These are phyloP conservation scores for Selaginella moellendorffii DNA, from an alignment of 75 land plant species.

Conservation along the genomic window DNA sequence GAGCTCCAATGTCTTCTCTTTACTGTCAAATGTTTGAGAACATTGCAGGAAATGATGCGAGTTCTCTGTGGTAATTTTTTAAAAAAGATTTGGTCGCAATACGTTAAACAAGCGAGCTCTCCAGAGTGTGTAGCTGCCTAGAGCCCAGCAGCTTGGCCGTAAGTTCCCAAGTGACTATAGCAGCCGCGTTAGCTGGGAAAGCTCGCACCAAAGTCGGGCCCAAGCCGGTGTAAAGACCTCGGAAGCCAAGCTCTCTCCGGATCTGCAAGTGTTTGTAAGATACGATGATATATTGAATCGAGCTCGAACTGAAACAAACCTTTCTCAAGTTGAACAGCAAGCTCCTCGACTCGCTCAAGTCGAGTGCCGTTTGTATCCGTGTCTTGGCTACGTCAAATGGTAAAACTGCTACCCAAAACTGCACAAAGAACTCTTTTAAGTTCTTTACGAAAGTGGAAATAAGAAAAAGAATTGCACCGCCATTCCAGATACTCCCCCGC, in stretches of 20 bases:
- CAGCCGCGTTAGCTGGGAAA: slow-evolving; percentile 98
- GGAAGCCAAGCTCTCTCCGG: slow-evolving; percentile 47
- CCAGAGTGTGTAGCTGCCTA: not conserved
- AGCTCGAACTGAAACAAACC: too few species aligned
- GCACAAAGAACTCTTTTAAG: slow-evolving; percentile 3
- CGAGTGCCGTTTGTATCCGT: slow-evolving; percentile 63
- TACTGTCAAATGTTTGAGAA: too few species aligned
- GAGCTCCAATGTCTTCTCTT: too few species aligned
- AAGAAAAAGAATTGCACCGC: slow-evolving; percentile 46
- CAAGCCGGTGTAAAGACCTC: slow-evolving; percentile 79
- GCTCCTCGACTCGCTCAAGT: slow-evolving; percentile 32
- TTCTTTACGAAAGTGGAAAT: not conserved
- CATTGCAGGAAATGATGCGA: too few species aligned
- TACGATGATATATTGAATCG: too few species aligned
- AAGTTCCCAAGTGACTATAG: slow-evolving; percentile 92
- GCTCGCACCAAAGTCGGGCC: slow-evolving; percentile 84
- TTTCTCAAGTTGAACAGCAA: slow-evolving; percentile 38
- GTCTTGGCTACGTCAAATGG: slow-evolving; percentile 97
- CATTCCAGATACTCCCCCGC: slow-evolving; percentile 87
- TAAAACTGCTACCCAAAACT: slow-evolving; percentile 82
- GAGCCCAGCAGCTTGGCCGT: slow-evolving; percentile 25
- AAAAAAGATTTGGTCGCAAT: too few species aligned
- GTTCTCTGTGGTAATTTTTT: too few species aligned
- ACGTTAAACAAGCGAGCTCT: not conserved
- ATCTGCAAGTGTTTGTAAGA: slow-evolving; percentile 32